Conservation (phyloP, 495 filamentous ascomycete species). For the Neurospora tetraspora region DNA sequence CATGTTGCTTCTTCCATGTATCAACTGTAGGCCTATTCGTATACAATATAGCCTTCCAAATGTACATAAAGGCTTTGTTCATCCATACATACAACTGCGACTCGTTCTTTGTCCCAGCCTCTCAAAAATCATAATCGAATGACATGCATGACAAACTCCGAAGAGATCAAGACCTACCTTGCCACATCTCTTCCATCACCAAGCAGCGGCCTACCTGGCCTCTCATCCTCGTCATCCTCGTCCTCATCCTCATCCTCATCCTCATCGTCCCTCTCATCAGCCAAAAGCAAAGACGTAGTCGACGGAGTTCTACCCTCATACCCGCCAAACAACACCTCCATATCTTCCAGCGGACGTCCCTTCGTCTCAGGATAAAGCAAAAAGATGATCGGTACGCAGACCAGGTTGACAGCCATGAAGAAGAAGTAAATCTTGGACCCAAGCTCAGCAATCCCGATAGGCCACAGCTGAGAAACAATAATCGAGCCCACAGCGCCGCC, state of each 20-base stretch:
- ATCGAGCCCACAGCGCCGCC: constrained; percentile 41
- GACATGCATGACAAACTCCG: neutral
- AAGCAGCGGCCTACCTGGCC: neutral
- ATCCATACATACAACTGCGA: neutral
- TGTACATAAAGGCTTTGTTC: neutral
- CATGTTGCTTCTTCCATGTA: neutral
- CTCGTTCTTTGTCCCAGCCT: neutral
- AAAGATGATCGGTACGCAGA: constrained; percentile 37
- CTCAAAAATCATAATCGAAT: neutral
- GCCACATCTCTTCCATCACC: neutral
- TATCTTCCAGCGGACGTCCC: constrained; percentile 39
- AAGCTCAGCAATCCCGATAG: constrained; percentile 40
- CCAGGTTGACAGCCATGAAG: constrained; percentile 45
- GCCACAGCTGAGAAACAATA: constrained; percentile 41
- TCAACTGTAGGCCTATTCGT: neutral
- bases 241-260: neutral
- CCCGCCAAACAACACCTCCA: constrained; percentile 39
- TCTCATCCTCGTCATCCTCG: neutral
- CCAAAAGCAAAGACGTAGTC: neutral
- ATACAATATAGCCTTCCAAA: neutral
- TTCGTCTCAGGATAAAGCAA: constrained; percentile 47
- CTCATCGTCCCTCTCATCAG: neutral
- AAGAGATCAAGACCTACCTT: neutral
- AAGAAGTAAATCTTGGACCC: constrained; percentile 51
- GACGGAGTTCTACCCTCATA: neutral